Base-by-base conservation (phyloP, 257 asterid genomes). In the Hygrophila difformis region DNA sequence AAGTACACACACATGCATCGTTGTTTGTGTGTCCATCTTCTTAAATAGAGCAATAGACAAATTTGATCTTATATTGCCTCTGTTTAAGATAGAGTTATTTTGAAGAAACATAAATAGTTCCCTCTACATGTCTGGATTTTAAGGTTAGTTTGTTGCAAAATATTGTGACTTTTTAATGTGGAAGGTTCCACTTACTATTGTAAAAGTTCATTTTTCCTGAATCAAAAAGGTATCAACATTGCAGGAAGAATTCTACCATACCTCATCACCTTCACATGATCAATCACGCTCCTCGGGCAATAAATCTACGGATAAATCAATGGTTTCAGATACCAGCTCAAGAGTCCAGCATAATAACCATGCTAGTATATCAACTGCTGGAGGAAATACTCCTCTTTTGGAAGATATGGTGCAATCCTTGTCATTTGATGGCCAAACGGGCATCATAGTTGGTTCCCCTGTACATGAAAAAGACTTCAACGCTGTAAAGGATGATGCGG, bases 171-270 rank as follows among this genome's bases (percentile, higher is more conserved):
- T 2, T 24, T 41, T n/a, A 17, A 18, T 11, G 37, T 19, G 11
- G n/a, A 21, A 40, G 10, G 17, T 19, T 21, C 38, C 20, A 51
- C 13, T 9, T 38, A 9, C 29, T 40, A 24, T 19, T 52, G 18
- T 52, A 23, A 4, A 21, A 36, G 29, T 59, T 7, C 39, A 34
- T 34, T 7, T 2, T 34, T 24, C 29, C 29, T 24, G 29, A 24
- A 24, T 2, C 29, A 2, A 12, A 47, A 43, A 51, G 36, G 18
- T 14, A 23, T 33, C 48, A n/a, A 29, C 20, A 12, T 57, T 65
- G 61, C 71, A 72, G 79, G 72, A 56, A 43, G 50, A 51, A 45
- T 45, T 41, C 33, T 15, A 1, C 57, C 22, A 14, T 1, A 19
- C 59, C 29, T n/a, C 61, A 22, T 33, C 65, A 18, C 44, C 59